Percentiles rank a stretch among this genome's conserved stretches.
Evolutionary conservation across 495 filamentous ascomycete genomes (phyloP).

Genomic region (Lasiosphaeria ovina): DNA sequence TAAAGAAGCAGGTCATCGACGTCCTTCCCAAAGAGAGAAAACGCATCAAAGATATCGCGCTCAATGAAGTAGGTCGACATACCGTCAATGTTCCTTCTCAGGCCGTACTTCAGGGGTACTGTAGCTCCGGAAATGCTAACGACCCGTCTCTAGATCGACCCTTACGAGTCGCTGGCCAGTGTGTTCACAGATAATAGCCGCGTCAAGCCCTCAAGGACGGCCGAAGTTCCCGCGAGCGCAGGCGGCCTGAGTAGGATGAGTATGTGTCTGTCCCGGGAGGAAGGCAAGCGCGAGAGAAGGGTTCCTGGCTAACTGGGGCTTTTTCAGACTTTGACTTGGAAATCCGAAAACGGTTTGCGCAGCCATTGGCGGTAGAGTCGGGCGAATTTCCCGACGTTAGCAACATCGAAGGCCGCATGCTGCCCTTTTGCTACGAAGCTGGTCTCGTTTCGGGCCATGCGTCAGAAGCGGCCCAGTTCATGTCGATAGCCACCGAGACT

Average conservation of each 20-base stretch:
- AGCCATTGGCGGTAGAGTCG: conserved; percentile 82
- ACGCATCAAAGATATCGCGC: conserved; percentile 74
- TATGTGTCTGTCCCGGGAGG: conserved; percentile 45
- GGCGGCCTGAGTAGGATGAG: conserved; percentile 85
- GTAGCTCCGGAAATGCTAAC: conserved; percentile 13
- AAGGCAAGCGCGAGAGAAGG: not conserved
- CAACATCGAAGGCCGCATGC: conserved; percentile 79
- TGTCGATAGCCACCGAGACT: conserved; percentile 87
- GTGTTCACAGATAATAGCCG: conserved; percentile 67
- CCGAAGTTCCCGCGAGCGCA: conserved; percentile 67
- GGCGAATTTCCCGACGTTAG: conserved; percentile 86
- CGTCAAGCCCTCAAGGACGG: conserved; percentile 65
- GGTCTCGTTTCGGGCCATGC: conserved; percentile 74
- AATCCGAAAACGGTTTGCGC: conserved; percentile 86
- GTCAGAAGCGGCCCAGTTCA: conserved; percentile 73
- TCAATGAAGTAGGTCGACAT: conserved; percentile 47
- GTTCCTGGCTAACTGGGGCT: conserved; percentile 6
- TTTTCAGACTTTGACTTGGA: conserved; percentile 79
- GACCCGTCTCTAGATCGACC: conserved; percentile 56
- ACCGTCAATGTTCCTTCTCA: too few relatives aligned
- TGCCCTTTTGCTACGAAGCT: conserved; percentile 91
- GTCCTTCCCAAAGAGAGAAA: conserved; percentile 80
- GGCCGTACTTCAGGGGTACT: too few relatives aligned
- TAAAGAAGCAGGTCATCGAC: conserved; percentile 95
- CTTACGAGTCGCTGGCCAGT: conserved; percentile 59